Evolutionary conservation across 1,284 basidiomycete species (phyloP).

Genomic region (Mycosarcoma mackinlayi): DNA sequence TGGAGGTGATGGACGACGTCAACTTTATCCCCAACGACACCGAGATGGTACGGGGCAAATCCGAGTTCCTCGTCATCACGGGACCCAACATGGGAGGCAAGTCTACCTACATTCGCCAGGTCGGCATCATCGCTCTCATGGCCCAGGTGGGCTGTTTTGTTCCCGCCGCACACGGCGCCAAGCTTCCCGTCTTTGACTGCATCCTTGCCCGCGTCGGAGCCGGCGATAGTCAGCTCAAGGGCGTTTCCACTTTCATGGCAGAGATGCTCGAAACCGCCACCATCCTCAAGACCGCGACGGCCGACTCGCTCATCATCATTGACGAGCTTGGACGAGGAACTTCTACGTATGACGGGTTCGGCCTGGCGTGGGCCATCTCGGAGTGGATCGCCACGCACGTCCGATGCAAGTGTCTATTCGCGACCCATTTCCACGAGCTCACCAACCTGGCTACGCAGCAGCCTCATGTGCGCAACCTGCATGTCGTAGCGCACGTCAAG

Average conservation of each 20-base stretch:
- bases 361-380: constrained; percentile 97
- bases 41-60: constrained; percentile 81
- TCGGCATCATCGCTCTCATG: constrained; percentile 93
- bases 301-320: constrained; percentile 94
- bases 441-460: constrained; percentile 89
- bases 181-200: constrained; percentile 93
- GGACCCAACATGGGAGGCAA: constrained; percentile 64
- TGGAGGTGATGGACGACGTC: constrained; percentile 95
- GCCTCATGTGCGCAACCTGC: constrained; percentile 88
- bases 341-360: constrained; percentile 98
- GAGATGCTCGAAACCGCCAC: constrained; percentile 99
- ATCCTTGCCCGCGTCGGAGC: constrained; percentile 96
- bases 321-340: constrained; percentile 99
- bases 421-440: constrained; percentile 97
- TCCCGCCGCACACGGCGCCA: constrained; percentile 76
- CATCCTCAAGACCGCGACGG: constrained; percentile 87
- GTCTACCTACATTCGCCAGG: constrained; percentile 71
- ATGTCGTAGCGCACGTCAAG: constrained; percentile 92
- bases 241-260: constrained; percentile 98
- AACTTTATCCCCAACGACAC: constrained; percentile 95
- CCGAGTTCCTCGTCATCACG: constrained; percentile 90
- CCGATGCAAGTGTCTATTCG: constrained; percentile 81
- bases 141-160: constrained; percentile 96
- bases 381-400: constrained; percentile 94
- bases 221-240: constrained; percentile 96